phyloP scores from a whole-genome alignment of 139 green algal species.

The Asterochloris sp. region DNA sequence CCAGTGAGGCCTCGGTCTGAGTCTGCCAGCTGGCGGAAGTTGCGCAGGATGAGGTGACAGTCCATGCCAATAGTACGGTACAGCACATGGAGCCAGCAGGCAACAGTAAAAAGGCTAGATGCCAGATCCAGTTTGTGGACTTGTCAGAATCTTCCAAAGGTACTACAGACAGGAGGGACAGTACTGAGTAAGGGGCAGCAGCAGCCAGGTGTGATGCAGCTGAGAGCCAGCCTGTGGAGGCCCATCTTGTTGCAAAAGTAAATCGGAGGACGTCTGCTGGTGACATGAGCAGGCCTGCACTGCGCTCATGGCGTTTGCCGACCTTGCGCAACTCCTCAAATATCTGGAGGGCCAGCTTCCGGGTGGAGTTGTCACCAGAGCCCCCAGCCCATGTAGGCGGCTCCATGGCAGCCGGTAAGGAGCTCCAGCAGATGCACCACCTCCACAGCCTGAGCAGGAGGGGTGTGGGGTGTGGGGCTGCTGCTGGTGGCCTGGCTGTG shows the following conservation, averaged over 20 bases:
- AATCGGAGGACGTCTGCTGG: too few relatives aligned
- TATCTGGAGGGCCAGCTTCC: constrained; percentile 95
- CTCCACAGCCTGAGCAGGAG: too few relatives aligned
- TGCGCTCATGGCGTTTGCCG: constrained; percentile 74
- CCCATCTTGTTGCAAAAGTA: too few relatives aligned
- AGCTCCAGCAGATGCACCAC: constrained; percentile 74
- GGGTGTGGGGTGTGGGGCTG: too few relatives aligned
- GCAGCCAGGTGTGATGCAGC: too few relatives aligned
- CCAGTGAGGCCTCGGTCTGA: constrained; percentile 86
- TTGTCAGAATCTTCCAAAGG: too few relatives aligned
- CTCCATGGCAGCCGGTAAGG: constrained; percentile 86
- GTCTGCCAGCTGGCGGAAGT: constrained; percentile 41
- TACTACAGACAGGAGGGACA: too few relatives aligned
- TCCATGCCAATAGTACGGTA: constrained; percentile 75
- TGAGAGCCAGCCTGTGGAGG: too few relatives aligned
- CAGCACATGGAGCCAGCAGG: constrained; percentile 1
- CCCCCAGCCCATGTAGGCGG: constrained; percentile 85
- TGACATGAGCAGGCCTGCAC: constrained; percentile 78
- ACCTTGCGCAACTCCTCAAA: constrained; percentile 86
- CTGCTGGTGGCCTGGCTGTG: too few relatives aligned
- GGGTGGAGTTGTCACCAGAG: constrained; percentile 87
- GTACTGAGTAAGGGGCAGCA: too few relatives aligned
- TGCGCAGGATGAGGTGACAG: constrained; percentile 87
- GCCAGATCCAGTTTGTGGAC: background rate
- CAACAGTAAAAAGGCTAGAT: background rate